Evolutionary conservation across 1,284 basidiomycete species (phyloP), one percentile per base, ranked within the genome.

Genomic region (Irpex sp.): DNA sequence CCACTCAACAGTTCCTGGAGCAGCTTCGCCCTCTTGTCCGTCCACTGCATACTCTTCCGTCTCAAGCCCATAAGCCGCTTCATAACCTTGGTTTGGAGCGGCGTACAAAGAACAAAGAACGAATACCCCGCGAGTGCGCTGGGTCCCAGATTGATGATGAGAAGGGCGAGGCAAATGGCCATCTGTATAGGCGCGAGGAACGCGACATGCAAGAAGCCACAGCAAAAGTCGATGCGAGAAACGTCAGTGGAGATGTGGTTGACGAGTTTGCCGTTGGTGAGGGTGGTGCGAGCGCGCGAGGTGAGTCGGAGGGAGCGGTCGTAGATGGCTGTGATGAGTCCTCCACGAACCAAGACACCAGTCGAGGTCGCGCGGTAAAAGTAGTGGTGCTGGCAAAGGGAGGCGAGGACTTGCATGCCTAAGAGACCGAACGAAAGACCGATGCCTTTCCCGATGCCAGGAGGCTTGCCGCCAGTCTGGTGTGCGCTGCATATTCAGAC

Each of bases 211-310:
- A 94, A 92, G 79, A 90, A 95, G 3, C 90, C 91, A 57, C 86
- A 84, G 66, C 89, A 92, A 72, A 95, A 98, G 73, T 97, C 95
- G 72, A 98, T 93, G 43, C 95, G 85, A 15, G 89, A 91, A 36
- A 94, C 88, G 74, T 98, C 96, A 0, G 95, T 96, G 4, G 93
- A 95, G 67, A 98, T 96, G 76, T 96, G 93, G 71, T 95, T 97
- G 65, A 97, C 89, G 49, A 96, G 83, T 71, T 90, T 90, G 46
- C 94, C 94, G 69, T 93, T 95, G 0, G 92, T 87, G 35, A 95
- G 81, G 3, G 88, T 88, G 2, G 89, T 87, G n/a, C 95, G 85
- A 7, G 94, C 87, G 58, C 94, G 90, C 19, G 91, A 86, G 2
- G 90, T 92, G 56, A 98, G 81, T 46, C 80, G 83, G 37, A 97